A percentile compares a stretch with the other conserved stretches of the same genome.
These are phyloP conservation scores for Purshia tridentata DNA, from an alignment of 306 rosid genomes.

Conservation along the genomic window DNA sequence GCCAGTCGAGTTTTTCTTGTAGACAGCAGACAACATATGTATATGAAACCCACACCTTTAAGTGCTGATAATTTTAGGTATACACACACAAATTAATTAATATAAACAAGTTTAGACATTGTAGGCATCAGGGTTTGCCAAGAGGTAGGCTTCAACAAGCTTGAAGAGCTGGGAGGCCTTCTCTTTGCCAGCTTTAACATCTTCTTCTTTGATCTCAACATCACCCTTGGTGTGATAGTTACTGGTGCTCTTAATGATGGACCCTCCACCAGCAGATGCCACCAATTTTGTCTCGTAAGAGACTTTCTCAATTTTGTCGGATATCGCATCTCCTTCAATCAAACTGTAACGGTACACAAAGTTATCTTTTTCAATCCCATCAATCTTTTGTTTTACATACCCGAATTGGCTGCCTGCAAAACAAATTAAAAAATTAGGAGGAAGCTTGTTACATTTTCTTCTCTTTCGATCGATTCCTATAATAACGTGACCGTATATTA, in stretches of 20 bases:
- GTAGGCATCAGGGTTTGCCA: conserved; percentile 37
- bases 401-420: conserved; percentile 28
- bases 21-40: too few relatives aligned
- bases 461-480: too few relatives aligned
- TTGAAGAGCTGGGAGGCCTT: conserved; percentile 28
- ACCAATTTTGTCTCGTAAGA: conserved; percentile 33
- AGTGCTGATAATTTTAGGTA: background rate
- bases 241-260: conserved; percentile 32
- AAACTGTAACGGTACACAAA: conserved; percentile 31
- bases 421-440: too few relatives aligned
- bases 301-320: conserved; percentile 43
- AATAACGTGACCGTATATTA: too few relatives aligned
- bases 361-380: conserved; percentile 37
- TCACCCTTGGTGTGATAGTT: conserved; percentile 38
- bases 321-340: conserved; percentile 40
- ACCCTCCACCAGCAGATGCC: conserved; percentile 35
- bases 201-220: conserved; percentile 23
- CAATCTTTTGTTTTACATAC: conserved; percentile 31
- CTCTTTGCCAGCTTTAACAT: conserved; percentile 30
- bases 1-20: too few relatives aligned
- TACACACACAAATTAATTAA: background rate
- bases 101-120: background rate
- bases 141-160: conserved; percentile 38
- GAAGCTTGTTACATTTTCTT: too few relatives aligned
- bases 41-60: background rate